Base-by-base conservation (phyloP, 2,329 filamentous ascomycete species). In the Penicillium sp. region DNA sequence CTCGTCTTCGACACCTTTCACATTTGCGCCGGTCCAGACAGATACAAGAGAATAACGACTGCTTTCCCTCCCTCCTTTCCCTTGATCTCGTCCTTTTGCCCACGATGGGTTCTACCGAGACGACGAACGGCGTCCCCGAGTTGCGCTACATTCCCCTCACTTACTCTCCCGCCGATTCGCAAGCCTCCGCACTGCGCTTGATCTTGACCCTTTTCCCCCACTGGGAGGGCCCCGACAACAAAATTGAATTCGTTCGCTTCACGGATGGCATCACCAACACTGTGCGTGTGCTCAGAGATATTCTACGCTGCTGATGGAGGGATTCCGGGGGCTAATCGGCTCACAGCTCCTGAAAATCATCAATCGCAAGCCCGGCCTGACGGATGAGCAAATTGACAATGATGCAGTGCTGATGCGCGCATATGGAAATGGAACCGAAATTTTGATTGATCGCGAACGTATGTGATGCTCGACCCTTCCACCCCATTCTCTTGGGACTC, bases 211-310 rank as follows among this genome's bases (percentile, higher is more conserved):
- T 96, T 52, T 81, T 85, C 50, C 90, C 90, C 9, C 83, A 94
- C 60, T 98, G 93, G 93, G 78, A 83, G 57, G 78, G 79, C 41
- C 75, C 80, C 33, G 82, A 84, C 55, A 86, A 87, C 48, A 80
- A 84, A 38, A 79, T 98, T 60, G 84, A 93, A 63, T 88, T 97
- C 65, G 79, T 89, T 57, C 85, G 87, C 55, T 98, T 97, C 75
- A 98, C 90, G 35, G 93, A 98, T 64, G 93, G 93, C 65, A 98
- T 97, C 73, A 98, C 93, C 57, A 98, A 98, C 72, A 97, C 90
- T 56, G 80, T 82, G 72, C 58, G 78, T 76, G 46, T 40, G 5
- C 24, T 9, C 40, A 11, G 33, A 28, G 18, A 13, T 11, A 11
- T 27, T 5, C 6, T 12, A 8, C n/a, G 26, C 12, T 24, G 6